Evolutionary conservation across 768 basidiomycete species (phyloP), one percentile per base, ranked within the genome.

Genomic region (Panaeolus cyanescens): DNA sequence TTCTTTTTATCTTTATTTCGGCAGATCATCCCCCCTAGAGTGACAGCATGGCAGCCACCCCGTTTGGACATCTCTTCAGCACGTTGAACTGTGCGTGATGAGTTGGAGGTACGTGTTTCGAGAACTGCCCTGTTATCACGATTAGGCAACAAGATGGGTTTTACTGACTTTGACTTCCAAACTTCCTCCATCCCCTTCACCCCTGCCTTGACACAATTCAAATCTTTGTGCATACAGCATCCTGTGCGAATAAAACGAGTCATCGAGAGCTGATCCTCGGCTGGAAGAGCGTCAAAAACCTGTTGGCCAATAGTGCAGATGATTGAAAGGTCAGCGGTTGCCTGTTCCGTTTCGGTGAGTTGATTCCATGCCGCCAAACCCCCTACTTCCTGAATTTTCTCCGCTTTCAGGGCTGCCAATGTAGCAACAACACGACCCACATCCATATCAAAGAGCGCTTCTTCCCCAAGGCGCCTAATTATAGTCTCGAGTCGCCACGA

Each of bases 1-100:
- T 70, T 71, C 40, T 76, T 79, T 15, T 74, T 59, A 40, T 77
- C 74, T 59, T 77, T 77, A 68, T 79, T 62, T 7, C 66, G 60
- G 40, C 73, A 77, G 0, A 79, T 60, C 0, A 67, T 62, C 2
- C 77, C 76, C 5, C 69, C 67, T 5, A 76, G 66, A 8, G 13
- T 20, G 17, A 42, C 39, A 3, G 55, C 57, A 34, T 64, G 39
- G 28, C 4, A 12, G 8, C 55, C 63, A 17, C 63, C 63, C 25
- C 53, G 55, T 32, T 54, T 60, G 0, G 56, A 58, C 2, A 34
- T 25, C 2, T 64, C 59, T 15, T 54, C 63, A 7, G 42, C 60
- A 4, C 30, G 25, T 17, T 40, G 22, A 8, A 20, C 59, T 2
- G 37, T 55, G 5, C 15, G 5, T 3, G 32, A 3, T 10, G n/a